Evolutionary conservation across 441 rosid genomes (phyloP), one percentile per base, ranked within the genome.

Genomic region (Populus tomentosa): DNA sequence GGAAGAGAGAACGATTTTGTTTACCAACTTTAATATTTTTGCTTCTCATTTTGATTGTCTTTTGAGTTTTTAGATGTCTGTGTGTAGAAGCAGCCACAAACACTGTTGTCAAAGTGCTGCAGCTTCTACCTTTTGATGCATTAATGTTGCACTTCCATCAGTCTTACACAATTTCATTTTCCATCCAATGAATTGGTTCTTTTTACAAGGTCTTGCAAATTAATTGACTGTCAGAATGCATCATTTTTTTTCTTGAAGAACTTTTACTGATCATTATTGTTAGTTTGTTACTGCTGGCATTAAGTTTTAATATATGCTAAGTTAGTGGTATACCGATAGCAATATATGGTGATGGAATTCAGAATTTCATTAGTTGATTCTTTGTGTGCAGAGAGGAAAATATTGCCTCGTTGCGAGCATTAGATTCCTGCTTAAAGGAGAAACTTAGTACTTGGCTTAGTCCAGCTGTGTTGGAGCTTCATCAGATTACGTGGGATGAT

Each of bases 381-480:
- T 76, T 70, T 77, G 68, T 65, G 24, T 83, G 59, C 89, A 96
- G 99, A 74, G 93, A 91, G 83, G 97, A 89, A 75, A 96, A 90
- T 81, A 66, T 75, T 74, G 83, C 89, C 23, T 89, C 94, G 67
- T 16, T 96, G 74, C 86, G 99, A 80, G 89, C 94, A 36, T 75
- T 96, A 68, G 98, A 92, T 88, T 87, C 94, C 24, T 84, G 85
- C 86, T 75, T 94, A 68, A 96, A 92, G 90, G 99, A 94, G 80
- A 91, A 91, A 77, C 98, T 96, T 38, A 84, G 86, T 82, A 89
- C 92, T 69, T 96, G 97, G 98, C 99, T 96, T 70, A 92, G 94
- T 81, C 98, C 99, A 84, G 97, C 97, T 59, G 85, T 93, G 38
- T 84, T 94, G 82, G 94, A 91, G 92, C 98, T 96, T 84, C 97